Evolutionary conservation across 176 grass and related monocot genomes (phyloP), one percentile per base, ranked within the genome.

Genomic region (Tillandsia leiboldiana): DNA sequence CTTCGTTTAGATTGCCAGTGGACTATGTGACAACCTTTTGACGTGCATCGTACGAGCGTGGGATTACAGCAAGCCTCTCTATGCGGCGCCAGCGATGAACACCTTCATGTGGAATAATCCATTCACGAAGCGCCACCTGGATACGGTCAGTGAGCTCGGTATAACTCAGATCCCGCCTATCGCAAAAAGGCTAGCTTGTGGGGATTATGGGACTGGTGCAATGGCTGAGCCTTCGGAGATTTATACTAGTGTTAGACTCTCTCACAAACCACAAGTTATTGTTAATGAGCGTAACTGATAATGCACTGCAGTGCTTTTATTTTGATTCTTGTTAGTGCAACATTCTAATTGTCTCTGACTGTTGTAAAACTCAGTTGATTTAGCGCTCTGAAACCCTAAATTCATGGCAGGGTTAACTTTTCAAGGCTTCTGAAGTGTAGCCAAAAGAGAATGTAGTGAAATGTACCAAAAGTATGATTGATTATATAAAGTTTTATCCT

Each of bases 91-190:
- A 48, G 94, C 94, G 23, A 90, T 99, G 94, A 93, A 99, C 69
- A 86, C 89, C 49, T 88, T 93, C 64, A 99, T 99, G 94, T 93
- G 87, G 89, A 99, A 83, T 72, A 99, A 90, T 70, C 82, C 75
- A 13, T 93, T 99, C 80, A 99, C 89, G 3, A 70, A 67, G 64
- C 84, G 77, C 1, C 94, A 99, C 72, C 64, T 99, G 56, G 83
- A 81, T 64, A 69, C 53, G 1, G 76, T 99, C 33, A 73, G 58
- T 22, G 74, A 86, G 53, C 63, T 99, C 14, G 94, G 89, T n/a
- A 81, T 99, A 76, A 62, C 28, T 42, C 24, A 86, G 51, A 81
- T 93, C 72, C 87, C 87, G 47, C 84, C 87, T 0, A 85, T 86
- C 14, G 78, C 80, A 8, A 99, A 99, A 66, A 79, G 49, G 63